A percentile compares a stretch with the other conserved stretches of the same genome.
Evolutionary conservation across 495 filamentous ascomycete species (phyloP).

Genomic region (Cryomyces minteri): DNA sequence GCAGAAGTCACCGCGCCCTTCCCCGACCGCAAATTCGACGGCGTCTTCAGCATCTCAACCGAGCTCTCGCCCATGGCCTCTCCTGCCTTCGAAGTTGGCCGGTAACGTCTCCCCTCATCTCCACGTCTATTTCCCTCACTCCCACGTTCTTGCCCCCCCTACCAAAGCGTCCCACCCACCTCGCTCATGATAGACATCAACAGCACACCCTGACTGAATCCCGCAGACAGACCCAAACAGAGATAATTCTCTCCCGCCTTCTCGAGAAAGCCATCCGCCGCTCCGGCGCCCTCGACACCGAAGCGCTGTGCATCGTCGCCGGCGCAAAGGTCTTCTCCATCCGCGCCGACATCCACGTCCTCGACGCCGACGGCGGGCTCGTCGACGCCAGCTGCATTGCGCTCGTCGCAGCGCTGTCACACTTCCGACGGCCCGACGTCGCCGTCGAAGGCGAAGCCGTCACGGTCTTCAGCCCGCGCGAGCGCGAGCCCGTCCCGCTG

Average conservation of each 20-base stretch:
- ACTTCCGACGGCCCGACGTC: constrained; percentile 79
- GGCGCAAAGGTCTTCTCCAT: constrained; percentile 80
- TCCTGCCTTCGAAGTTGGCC: constrained; percentile 72
- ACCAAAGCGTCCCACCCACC: neutral
- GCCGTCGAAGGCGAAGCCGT: constrained; percentile 64
- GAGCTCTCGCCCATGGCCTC: constrained; percentile 88
- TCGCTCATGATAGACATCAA: neutral
- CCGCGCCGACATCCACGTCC: constrained; percentile 74
- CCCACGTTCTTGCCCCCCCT: neutral
- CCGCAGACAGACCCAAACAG: constrained; percentile 20
- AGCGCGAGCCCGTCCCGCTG: constrained; percentile 76
- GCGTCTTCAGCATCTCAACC: constrained; percentile 76
- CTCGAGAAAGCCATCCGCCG: constrained; percentile 89
- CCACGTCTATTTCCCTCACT: neutral
- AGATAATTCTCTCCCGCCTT: constrained; percentile 66
- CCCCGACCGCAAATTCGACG: constrained; percentile 81
- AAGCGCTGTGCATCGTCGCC: constrained; percentile 84
- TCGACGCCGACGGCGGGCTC: constrained; percentile 76
- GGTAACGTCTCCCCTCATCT: constrained; percentile 24
- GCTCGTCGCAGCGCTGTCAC: constrained; percentile 67
- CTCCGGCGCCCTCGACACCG: constrained; percentile 78
- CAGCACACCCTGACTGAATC: constrained; percentile 8
- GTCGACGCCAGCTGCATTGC: constrained; percentile 73
- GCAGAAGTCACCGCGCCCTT: constrained; percentile 70
- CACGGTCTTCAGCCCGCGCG: constrained; percentile 61